These are phyloP conservation scores for Diaporthe humulicola DNA, from an alignment of 2,329 filamentous ascomycete genomes.

Conservation along the genomic window DNA sequence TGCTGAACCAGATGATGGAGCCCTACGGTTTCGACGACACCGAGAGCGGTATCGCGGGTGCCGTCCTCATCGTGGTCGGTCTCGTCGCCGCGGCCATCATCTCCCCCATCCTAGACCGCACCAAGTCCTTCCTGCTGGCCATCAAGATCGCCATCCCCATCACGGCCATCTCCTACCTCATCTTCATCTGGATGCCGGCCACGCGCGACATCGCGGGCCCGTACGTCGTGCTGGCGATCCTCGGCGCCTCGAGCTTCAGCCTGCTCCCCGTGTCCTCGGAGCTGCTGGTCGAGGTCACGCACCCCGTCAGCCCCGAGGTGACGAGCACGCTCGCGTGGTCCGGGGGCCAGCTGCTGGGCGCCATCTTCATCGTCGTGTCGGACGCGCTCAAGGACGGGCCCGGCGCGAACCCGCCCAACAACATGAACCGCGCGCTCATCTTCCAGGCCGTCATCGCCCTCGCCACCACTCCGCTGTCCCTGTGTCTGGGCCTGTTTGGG, in stretches of 20 bases:
- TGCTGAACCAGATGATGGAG: constrained; percentile 89
- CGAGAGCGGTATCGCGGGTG: constrained; percentile 90
- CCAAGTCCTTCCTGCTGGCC: constrained; percentile 80
- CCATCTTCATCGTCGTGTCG: constrained; percentile 85
- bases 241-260: constrained; percentile 85
- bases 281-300: constrained; percentile 87
- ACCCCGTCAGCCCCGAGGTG: constrained; percentile 88
- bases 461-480: constrained; percentile 74
- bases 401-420: constrained; percentile 69
- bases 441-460: constrained; percentile 82
- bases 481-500: constrained; percentile 80
- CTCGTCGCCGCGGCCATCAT: constrained; percentile 81
- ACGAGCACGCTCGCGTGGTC: constrained; percentile 88
- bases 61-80: constrained; percentile 89
- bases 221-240: constrained; percentile 79
- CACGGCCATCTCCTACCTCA: constrained; percentile 79
- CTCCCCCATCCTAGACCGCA: constrained; percentile 87
- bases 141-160: constrained; percentile 83
- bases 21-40: constrained; percentile 89
- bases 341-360: constrained; percentile 87
- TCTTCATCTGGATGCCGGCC: constrained; percentile 83
- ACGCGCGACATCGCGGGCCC: constrained; percentile 73
- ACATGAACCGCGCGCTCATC: constrained; percentile 82
- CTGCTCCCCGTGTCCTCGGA: constrained; percentile 89
- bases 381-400: constrained; percentile 75